Evolutionary conservation across 2,329 filamentous ascomycete genomes (phyloP), one percentile per base, ranked within the genome.

Genomic region (Emergomyces pasteurianus): DNA sequence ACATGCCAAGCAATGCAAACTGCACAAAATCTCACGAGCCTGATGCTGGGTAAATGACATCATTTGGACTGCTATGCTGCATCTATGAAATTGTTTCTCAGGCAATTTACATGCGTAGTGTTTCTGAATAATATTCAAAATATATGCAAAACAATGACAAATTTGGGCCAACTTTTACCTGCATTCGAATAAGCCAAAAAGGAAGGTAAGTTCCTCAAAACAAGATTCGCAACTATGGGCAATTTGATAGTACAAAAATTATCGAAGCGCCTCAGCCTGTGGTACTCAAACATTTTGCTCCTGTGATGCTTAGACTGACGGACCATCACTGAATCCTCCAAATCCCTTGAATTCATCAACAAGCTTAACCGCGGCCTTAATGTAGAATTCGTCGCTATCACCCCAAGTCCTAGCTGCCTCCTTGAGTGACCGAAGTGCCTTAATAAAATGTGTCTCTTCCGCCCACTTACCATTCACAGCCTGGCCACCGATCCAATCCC

Each of bases 401-500:
- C 72, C 72, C 78, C 78, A 80, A 0, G 76, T 76, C 21, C 65
- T 64, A 8, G 72, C 85, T 21, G 86, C 87, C 70, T 89, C 89
- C 72, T 80, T 86, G 78, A 92, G 86, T 1, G 89, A 84, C 50
- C 90, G 83, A 58, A 92, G 77, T 18, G 82, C 88, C 86, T 96
- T 95, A 38, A 97, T 86, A 70, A 86, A 96, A 74, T 95, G 89
- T 21, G 89, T 82, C 75, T 97, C 90, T 1, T 81, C 84, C 10
- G 83, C 79, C 75, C 85, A 85, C 58, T 81, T 73, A 10, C 87
- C 86, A 59, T 83, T 84, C 21, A 96, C 70, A 2, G 88, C 90
- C 73, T 85, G 82, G 58, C 88, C 77, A 58, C 86, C 81, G 5
- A 92, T 87, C 73, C 88, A 89, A 6, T 83, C 81, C 94, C 94